Evolutionary conservation across 768 basidiomycete genomes (phyloP), one percentile per base, ranked within the genome.

Genomic region (Boletus pseudopeckii): DNA sequence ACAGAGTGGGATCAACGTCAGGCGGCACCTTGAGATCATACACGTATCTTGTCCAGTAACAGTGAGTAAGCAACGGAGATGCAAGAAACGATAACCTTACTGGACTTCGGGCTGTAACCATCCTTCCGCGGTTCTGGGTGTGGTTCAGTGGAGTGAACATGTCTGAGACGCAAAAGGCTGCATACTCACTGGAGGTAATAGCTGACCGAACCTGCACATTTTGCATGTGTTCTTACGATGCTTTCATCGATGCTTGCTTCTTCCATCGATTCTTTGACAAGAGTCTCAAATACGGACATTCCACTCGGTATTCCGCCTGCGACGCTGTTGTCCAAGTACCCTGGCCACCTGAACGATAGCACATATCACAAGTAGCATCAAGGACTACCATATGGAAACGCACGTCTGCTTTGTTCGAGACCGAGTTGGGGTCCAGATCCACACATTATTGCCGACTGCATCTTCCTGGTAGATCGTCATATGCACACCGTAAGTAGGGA

Each of bases 281-380:
- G 73, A 2, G 84, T 79, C 45, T 93, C 87, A 45, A 90, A 81
- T 4, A 81, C 71, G 0, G 79, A 65, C 73, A 87, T 84, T 1
- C 93, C 91, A 18, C 86, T 83, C 0, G 92, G 84, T 32, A 96
- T 94, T 3, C 96, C 96, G 0, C 96, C 96, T 4, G 94, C 94
- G 40, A 90, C 90, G 34, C 82, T 86, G 69, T 98, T 98, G 64
- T 98, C 96, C 17, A 97, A 78, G 60, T 78, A 83, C 2, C 90
- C 86, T 6, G 94, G 92, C 80, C 85, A 97, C 32, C 88, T 88
- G 58, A 46, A 45, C 4, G 18, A 57, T 36, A 40, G 8, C 11
- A 41, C 3, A 11, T 22, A 28, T 48, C 28, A 20, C 24, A 26
- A 41, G 28, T 41, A 22, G n/a, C 30, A 28, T 33, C 40, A 37